Evolutionary conservation across 164 flowering plant species (phyloP), one percentile per base, ranked within the genome.

Genomic region (Santalum album): DNA sequence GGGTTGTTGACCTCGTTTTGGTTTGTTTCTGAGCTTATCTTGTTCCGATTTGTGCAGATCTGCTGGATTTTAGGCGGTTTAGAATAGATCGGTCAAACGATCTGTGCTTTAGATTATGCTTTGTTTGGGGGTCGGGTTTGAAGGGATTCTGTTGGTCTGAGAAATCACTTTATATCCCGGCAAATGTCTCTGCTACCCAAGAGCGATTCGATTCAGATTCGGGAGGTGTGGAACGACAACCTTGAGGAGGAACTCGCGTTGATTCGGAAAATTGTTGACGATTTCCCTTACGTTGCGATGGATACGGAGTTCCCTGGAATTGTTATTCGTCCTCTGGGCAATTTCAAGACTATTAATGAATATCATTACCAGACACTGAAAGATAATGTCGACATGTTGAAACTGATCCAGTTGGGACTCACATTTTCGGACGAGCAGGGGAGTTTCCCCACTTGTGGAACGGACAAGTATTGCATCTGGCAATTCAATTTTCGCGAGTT

Each of bases 261-360:
- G 56, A 72, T 68, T 29, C 64, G 69, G 0, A 54, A 42, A 14
- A 56, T 67, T 6, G 69, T 71, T 2, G 71, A 71, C 26, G 67
- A 55, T 18, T 72, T 18, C 35, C 69, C 66, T n/a, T 66, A 56
- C 50, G 34, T 67, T 12, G 75, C 71, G 3, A 71, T 71, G 75
- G 71, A 71, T 45, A 68, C 72, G 20, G 75, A 71, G 59, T 71
- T 71, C 47, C 75, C 75, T 0, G 75, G 75, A n/a, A 51, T 68
- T 44, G 69, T 68, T n/a, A 36, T 58, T 24, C 66, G 72, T 2
- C 69, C 66, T 1, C 69, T 71, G 6, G 69, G 75, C 18, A 64
- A 50, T 67, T 67, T 67, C 54, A 71, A 64, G 58, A 64, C 45
- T 54, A 58, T 36, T 2, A 64, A 36, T 22, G 75, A 67, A 21